phyloP scores from a whole-genome alignment of 345 rosid genomes.

The Gossypium australe region DNA sequence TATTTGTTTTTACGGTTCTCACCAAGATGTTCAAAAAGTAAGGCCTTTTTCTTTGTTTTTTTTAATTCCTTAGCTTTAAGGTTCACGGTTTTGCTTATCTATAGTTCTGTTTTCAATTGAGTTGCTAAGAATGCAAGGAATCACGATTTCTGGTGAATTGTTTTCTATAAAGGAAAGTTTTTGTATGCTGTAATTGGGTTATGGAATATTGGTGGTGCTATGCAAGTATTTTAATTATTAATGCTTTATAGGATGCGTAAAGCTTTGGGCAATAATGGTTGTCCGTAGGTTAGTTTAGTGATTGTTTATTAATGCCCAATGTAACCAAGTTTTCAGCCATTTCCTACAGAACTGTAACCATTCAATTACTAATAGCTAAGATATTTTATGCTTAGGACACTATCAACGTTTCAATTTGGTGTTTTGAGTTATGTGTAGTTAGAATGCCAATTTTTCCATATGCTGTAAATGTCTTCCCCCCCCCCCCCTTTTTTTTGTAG shows the following conservation, averaged over 20 bases:
- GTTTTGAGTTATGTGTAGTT: background rate
- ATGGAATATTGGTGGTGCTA: background rate
- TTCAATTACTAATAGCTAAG: background rate
- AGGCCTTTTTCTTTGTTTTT: background rate
- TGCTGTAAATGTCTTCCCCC: background rate
- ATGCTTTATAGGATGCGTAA: background rate
- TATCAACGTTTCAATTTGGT: background rate
- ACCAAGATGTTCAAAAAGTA: constrained; percentile 46
- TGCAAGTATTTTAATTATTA: background rate
- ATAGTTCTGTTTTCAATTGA: background rate
- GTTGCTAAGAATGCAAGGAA: too few species aligned
- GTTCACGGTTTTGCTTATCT: background rate
- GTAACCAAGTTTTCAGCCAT: background rate
- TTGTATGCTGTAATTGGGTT: background rate
- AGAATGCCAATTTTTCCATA: background rate
- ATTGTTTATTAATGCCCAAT: background rate
- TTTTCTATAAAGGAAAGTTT: background rate
- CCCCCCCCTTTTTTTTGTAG: constrained; percentile 24
- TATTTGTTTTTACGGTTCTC: constrained; percentile 1
- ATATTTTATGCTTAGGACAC: background rate
- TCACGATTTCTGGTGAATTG: background rate
- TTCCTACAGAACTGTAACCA: background rate
- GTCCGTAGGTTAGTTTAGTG: background rate
- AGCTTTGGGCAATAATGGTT: background rate
- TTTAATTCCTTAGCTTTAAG: background rate